Percentiles rank a stretch among this genome's conserved stretches.
These are phyloP conservation scores for Areca catechu DNA, from an alignment of 176 grass and related monocot genomes.

Conservation along the genomic window DNA sequence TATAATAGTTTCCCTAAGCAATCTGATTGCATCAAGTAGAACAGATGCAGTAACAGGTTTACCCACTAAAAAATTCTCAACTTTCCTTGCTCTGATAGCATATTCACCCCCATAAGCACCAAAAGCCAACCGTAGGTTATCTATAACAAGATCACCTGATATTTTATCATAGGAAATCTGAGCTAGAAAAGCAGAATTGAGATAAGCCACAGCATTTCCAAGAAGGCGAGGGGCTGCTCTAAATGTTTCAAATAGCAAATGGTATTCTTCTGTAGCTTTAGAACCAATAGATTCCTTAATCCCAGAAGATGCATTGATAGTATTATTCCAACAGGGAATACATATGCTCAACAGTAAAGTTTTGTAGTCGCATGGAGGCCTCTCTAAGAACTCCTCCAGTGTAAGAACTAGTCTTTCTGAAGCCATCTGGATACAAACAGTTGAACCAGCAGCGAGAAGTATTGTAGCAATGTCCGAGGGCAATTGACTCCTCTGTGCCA, in stretches of 20 bases:
- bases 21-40: slow-evolving; percentile 56
- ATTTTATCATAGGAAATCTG: slow-evolving; percentile 35
- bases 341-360: slow-evolving; percentile 56
- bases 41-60: slow-evolving; percentile 44
- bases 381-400: slow-evolving; percentile 62
- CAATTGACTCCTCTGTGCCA: slow-evolving; percentile 70
- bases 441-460: slow-evolving; percentile 67
- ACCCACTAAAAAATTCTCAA: slow-evolving; percentile 65
- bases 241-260: slow-evolving; percentile 71
- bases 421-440: slow-evolving; percentile 39
- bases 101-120: slow-evolving; percentile 75
- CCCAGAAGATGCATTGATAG: not conserved
- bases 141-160: slow-evolving; percentile 35
- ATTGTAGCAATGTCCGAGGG: slow-evolving; percentile 70
- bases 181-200: slow-evolving; percentile 80
- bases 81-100: slow-evolving; percentile 70
- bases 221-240: slow-evolving; percentile 57
- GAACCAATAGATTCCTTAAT: slow-evolving; percentile 2
- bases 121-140: slow-evolving; percentile 49
- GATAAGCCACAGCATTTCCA: slow-evolving; percentile 71
- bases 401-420: slow-evolving; percentile 37
- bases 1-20: slow-evolving; percentile 54
- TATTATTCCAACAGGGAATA: slow-evolving; percentile 43
- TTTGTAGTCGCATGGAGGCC: slow-evolving; percentile 56
- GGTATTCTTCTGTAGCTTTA: slow-evolving; percentile 4